Conservation (phyloP, 2,329 filamentous ascomycete genomes). For the Claviceps sp. region DNA sequence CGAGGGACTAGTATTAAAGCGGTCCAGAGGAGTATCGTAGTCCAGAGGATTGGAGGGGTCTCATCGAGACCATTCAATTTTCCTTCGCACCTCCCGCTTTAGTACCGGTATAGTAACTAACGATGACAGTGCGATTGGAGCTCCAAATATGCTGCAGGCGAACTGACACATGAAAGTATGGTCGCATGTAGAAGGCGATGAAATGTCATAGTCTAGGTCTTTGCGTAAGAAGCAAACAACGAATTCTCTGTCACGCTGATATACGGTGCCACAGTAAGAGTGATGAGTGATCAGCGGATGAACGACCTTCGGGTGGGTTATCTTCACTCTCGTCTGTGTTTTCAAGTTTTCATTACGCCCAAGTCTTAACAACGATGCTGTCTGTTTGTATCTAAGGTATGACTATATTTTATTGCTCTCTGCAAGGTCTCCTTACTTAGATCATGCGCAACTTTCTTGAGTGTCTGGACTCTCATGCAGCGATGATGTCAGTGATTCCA, state of each 20-base stretch:
- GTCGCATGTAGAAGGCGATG: background rate
- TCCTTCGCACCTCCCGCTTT: background rate
- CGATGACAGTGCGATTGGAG: slow-evolving; percentile 11
- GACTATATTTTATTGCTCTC: too few species aligned
- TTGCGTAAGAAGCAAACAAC: background rate
- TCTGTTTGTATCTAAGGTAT: too few species aligned
- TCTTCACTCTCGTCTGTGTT: too few species aligned
- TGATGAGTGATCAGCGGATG: too few species aligned
- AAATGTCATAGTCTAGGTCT: background rate
- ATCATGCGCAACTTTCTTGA: background rate
- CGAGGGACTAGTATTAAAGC: background rate
- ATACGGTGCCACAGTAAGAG: too few species aligned
- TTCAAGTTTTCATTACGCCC: too few species aligned
- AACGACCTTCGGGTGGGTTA: too few species aligned
- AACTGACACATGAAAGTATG: slow-evolving; percentile 10
- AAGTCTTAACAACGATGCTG: too few species aligned
- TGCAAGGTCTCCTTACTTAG: background rate
- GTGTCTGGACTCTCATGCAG: background rate
- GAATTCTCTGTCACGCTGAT: background rate
- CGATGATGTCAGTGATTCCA: background rate
- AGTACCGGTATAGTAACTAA: background rate
- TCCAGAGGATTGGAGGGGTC: slow-evolving; percentile 20
- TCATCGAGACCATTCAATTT: background rate
- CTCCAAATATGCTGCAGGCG: slow-evolving; percentile 16
- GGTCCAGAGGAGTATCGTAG: slow-evolving; percentile 21